Conservation (phyloP, 805 yeast species). For the Komagataella ulmi region DNA sequence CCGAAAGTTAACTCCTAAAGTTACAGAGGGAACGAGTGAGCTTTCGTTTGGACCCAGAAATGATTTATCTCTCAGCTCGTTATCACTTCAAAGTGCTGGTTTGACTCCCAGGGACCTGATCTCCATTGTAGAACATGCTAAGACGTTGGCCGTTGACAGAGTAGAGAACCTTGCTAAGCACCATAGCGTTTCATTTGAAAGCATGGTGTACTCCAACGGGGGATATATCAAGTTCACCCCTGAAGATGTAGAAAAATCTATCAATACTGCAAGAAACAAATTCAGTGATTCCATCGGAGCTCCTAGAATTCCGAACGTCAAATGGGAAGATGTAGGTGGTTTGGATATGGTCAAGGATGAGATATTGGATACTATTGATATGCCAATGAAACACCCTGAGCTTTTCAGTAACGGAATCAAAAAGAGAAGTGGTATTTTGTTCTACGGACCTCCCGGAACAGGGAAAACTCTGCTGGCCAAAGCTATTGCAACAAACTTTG, state of each 20-base stretch:
- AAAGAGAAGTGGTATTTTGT: conserved; percentile 85
- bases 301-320: conserved; percentile 87
- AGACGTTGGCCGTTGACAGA: conserved; percentile 40
- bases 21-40: neutral
- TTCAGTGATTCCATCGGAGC: conserved; percentile 95
- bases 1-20: neutral
- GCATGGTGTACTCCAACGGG: conserved; percentile 33
- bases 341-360: conserved; percentile 82
- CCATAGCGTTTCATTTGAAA: conserved; percentile 11
- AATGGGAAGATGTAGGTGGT: conserved; percentile 98
- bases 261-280: conserved; percentile 71
- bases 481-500: conserved; percentile 93
- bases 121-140: conserved; percentile 58
- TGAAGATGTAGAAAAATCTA: conserved; percentile 54
- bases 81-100: conserved; percentile 88
- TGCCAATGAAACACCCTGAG: conserved; percentile 91
- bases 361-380: conserved; percentile 87
- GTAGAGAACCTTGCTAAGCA: conserved; percentile 20
- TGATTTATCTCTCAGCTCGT: conserved; percentile 39
- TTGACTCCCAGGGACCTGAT: conserved; percentile 72
- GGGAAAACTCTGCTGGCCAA: conserved; percentile 94
- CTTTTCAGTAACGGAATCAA: conserved; percentile 80
- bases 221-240: conserved; percentile 42
- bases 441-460: conserved; percentile 98
- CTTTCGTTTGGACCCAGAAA: conserved; percentile 5